Conservation (phyloP, 495 filamentous ascomycete species). For the Endocarpon pusillum region DNA sequence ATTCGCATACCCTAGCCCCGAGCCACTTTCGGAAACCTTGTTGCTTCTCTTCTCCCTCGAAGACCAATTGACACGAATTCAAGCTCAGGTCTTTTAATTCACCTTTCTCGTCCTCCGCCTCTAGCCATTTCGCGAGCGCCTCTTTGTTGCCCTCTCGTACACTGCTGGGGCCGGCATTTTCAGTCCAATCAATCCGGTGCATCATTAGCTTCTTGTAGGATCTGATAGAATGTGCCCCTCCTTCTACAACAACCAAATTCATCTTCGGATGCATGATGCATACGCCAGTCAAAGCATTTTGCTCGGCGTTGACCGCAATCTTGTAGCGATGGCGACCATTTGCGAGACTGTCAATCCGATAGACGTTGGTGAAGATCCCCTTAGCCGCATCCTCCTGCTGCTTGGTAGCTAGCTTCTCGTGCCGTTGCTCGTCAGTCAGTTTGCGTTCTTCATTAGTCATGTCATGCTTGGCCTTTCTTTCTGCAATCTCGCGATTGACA, state of each 20-base stretch:
- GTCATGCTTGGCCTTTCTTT: slow-evolving; percentile 62
- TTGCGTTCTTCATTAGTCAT: slow-evolving; percentile 71
- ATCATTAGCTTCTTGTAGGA: slow-evolving; percentile 83
- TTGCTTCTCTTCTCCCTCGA: slow-evolving; percentile 69
- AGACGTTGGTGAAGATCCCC: slow-evolving; percentile 69
- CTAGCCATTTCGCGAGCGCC: slow-evolving; percentile 50
- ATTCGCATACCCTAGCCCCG: slow-evolving; percentile 67
- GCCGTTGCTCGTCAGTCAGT: slow-evolving; percentile 75
- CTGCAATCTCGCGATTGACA: slow-evolving; percentile 78
- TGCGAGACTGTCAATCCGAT: slow-evolving; percentile 70
- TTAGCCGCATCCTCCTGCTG: slow-evolving; percentile 77
- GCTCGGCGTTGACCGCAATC: slow-evolving; percentile 78
- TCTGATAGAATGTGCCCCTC: slow-evolving; percentile 60
- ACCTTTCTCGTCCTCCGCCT: slow-evolving; percentile 62
- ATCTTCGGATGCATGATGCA: slow-evolving; percentile 80
- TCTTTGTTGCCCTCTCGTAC: slow-evolving; percentile 43
- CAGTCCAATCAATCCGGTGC: slow-evolving; percentile 85
- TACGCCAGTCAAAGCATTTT: slow-evolving; percentile 67
- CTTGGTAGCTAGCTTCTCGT: slow-evolving; percentile 67
- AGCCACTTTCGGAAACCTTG: slow-evolving; percentile 69
- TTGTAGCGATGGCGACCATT: slow-evolving; percentile 89
- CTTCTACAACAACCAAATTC: slow-evolving; percentile 81
- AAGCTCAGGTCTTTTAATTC: slow-evolving; percentile 58
- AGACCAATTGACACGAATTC: slow-evolving; percentile 69
- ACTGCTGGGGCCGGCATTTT: slow-evolving; percentile 56